phyloP scores from a whole-genome alignment of 2,329 filamentous ascomycete species.

The Chrysoporthe austroafricana region DNA sequence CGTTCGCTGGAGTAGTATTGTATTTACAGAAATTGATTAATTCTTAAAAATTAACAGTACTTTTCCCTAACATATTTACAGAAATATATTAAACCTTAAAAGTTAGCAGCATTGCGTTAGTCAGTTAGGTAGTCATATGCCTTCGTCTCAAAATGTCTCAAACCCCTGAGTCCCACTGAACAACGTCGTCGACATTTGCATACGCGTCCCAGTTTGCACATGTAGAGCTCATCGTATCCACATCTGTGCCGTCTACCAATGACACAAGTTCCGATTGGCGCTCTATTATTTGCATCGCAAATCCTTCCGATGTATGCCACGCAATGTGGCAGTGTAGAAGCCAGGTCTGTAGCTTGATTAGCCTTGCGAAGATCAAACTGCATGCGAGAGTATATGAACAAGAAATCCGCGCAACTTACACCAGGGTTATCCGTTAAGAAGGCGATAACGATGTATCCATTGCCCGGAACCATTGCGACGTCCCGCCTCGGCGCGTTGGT shows the following conservation, averaged over 20 bases:
- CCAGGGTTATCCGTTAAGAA: slow-evolving; percentile 19
- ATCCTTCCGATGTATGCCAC: slow-evolving; percentile 16
- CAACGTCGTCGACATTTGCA: slow-evolving; percentile 1
- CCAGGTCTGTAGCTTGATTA: not conserved
- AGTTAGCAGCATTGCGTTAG: not conserved
- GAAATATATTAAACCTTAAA: not conserved
- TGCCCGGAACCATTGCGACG: slow-evolving; percentile 11
- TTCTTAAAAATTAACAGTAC: not conserved
- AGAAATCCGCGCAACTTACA: slow-evolving; percentile 2
- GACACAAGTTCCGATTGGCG: not conserved
- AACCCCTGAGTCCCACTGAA: slow-evolving; percentile 16
- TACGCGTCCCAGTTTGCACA: slow-evolving; percentile 19
- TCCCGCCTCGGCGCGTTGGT: slow-evolving; percentile 11
- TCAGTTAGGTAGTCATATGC: not conserved
- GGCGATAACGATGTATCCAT: slow-evolving; percentile 13
- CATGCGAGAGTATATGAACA: not conserved
- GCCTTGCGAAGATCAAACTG: not conserved
- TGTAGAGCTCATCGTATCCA: slow-evolving; percentile 8
- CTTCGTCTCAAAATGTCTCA: not conserved
- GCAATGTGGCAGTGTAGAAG: slow-evolving; percentile 17
- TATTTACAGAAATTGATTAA: not conserved
- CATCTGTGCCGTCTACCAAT: slow-evolving; percentile 3
- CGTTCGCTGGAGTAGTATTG: not conserved
- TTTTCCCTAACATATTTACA: no score
- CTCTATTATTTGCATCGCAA: slow-evolving; percentile 14